phyloP scores from a whole-genome alignment of 1,139 yeast species.

The Scheffersomyces lignicola region DNA sequence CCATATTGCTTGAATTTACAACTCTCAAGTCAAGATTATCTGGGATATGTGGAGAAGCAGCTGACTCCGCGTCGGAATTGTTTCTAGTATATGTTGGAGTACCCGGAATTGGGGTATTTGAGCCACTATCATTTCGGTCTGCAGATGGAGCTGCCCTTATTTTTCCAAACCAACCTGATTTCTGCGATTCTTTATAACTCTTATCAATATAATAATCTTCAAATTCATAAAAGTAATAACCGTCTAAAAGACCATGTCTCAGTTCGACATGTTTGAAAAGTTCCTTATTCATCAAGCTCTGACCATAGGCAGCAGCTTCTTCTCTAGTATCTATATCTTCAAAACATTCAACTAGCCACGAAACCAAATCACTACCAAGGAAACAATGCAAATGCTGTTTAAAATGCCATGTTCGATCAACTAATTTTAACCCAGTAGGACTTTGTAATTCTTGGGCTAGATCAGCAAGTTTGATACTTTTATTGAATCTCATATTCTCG shows the following conservation, averaged over 20 bases:
- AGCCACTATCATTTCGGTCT: conserved; percentile 12
- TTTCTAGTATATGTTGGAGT: conserved; percentile 19
- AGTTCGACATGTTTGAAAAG: conserved; percentile 78
- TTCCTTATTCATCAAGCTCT: conserved; percentile 66
- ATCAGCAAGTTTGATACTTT: conserved; percentile 33
- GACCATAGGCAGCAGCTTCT: conserved; percentile 81
- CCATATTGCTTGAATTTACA: conserved; percentile 23
- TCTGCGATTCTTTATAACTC: conserved; percentile 17
- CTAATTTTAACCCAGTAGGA: conserved; percentile 60
- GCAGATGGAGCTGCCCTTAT: conserved; percentile 24
- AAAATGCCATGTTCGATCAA: conserved; percentile 91
- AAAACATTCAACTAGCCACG: conserved; percentile 79
- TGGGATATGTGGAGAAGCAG: conserved; percentile 26
- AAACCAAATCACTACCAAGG: conserved; percentile 80
- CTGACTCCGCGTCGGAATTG: conserved; percentile 31
- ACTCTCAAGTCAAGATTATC: conserved; percentile 22
- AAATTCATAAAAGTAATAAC: conserved; percentile 85
- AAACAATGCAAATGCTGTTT: conserved; percentile 76
- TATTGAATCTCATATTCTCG: conserved; percentile 37
- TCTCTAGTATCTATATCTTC: conserved; percentile 79
- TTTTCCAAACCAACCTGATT: conserved; percentile 35
- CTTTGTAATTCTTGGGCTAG: conserved; percentile 71
- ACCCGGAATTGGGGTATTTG: conserved; percentile 12
- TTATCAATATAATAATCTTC: conserved; percentile 54
- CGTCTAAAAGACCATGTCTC: conserved; percentile 84